phyloP scores from a whole-genome alignment of 305 asterid species.

The Fraxinus sp. region DNA sequence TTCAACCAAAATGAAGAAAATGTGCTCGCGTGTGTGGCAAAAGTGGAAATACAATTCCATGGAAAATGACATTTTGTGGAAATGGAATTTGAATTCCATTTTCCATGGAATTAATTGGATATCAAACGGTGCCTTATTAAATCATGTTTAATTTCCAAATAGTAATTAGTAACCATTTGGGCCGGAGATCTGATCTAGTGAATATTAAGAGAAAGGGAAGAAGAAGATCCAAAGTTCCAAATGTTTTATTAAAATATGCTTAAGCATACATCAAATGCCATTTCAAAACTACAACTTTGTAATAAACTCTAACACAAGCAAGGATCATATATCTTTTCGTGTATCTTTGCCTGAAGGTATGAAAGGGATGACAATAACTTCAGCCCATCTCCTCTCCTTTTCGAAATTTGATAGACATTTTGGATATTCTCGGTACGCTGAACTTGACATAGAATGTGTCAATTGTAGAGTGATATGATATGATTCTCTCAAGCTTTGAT shows the following conservation, averaged over 20 bases:
- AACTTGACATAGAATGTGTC: not conserved
- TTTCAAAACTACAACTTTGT: not conserved
- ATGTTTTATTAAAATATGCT: not conserved
- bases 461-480: not conserved
- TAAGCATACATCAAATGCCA: not conserved
- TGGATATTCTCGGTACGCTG: not conserved
- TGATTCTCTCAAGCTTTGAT: constrained; percentile 13
- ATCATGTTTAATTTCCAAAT: not conserved
- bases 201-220: not conserved
- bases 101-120: too few species aligned
- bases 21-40: too few species aligned
- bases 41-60: too few species aligned
- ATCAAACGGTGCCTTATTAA: too few species aligned
- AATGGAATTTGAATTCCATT: too few species aligned
- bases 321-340: not conserved
- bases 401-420: not conserved
- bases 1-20: too few species aligned
- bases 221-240: not conserved
- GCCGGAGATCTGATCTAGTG: not conserved
- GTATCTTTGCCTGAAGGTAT: constrained; percentile 14
- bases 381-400: constrained; percentile 16
- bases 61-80: too few species aligned
- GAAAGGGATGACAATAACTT: constrained; percentile 19
- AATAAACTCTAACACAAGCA: not conserved
- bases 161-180: not conserved